Evolutionary conservation across 768 basidiomycete genomes (phyloP).

Genomic region (Leccinellum albellum): DNA sequence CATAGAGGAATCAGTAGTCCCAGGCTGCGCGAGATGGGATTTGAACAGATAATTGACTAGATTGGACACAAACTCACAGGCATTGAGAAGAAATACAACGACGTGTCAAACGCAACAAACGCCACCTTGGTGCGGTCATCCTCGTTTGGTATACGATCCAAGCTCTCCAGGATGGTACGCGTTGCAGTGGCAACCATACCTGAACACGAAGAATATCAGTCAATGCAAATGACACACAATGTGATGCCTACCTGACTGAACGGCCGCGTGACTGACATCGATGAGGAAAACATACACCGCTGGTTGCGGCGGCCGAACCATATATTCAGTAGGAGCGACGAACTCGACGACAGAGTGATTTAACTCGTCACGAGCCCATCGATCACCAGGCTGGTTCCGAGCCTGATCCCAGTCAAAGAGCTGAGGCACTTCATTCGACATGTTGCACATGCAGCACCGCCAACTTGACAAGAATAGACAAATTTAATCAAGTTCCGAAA

Average conservation of each 20-base stretch:
- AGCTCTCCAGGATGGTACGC: conserved; percentile 89
- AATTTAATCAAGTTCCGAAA: conserved; percentile 1
- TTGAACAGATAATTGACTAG: not conserved
- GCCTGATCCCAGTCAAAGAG: conserved; percentile 98
- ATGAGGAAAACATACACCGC: conserved; percentile 96
- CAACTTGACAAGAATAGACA: conserved; percentile 46
- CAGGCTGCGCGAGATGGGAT: conserved; percentile 42
- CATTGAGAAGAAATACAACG: conserved; percentile 95
- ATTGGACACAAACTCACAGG: conserved; percentile 39
- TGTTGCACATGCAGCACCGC: conserved; percentile 99
- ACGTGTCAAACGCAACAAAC: conserved; percentile 87
- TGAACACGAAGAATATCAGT: conserved; percentile 21
- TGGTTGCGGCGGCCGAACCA: conserved; percentile 98
- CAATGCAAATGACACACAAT: not conserved
- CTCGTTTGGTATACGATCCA: conserved; percentile 94
- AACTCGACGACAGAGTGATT: conserved; percentile 95
- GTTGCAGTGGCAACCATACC: conserved; percentile 99
- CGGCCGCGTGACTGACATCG: conserved; percentile 89
- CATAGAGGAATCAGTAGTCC: conserved; percentile 80
- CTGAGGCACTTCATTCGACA: conserved; percentile 98
- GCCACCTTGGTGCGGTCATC: conserved; percentile 90
- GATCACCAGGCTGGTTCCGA: conserved; percentile 89
- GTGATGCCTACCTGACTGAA: conserved; percentile 73
- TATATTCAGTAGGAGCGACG: conserved; percentile 97
- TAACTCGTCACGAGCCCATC: conserved; percentile 91